Conservation (phyloP, 805 yeast genomes). For the Zygoascus flipseniorum region DNA sequence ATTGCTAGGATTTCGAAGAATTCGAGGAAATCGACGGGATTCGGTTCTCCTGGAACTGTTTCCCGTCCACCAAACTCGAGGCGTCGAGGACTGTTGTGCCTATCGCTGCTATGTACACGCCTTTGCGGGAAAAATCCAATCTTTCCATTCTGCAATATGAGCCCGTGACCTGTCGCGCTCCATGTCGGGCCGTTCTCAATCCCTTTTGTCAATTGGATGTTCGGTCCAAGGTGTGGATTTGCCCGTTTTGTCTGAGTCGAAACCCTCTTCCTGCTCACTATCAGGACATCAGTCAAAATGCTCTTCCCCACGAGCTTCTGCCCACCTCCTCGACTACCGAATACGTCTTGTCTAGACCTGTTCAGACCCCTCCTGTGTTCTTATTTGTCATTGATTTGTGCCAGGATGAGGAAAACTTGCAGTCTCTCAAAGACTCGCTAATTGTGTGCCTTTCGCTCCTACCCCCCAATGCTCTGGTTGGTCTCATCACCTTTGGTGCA, state of each 20-base stretch:
- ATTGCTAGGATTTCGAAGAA: conserved; percentile 45
- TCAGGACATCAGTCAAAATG: conserved; percentile 67
- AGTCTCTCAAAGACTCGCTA: conserved; percentile 74
- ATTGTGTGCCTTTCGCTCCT: conserved; percentile 66
- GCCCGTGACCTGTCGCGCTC: conserved; percentile 71
- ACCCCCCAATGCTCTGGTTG: conserved; percentile 85
- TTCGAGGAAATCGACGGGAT: conserved; percentile 56
- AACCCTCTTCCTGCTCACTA: conserved; percentile 83
- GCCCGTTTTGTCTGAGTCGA: conserved; percentile 73
- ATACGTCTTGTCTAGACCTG: conserved; percentile 78
- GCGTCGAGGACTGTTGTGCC: conserved; percentile 91
- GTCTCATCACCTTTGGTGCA: conserved; percentile 82
- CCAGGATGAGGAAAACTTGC: conserved; percentile 79
- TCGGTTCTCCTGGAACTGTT: conserved; percentile 74
- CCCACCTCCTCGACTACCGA: conserved; percentile 70
- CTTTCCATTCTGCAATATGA: conserved; percentile 75
- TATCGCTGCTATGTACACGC: conserved; percentile 91
- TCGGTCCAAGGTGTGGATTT: conserved; percentile 70
- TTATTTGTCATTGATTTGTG: conserved; percentile 80
- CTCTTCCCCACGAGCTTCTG: conserved; percentile 72
- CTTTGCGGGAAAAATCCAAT: conserved; percentile 70
- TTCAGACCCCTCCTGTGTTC: conserved; percentile 77
- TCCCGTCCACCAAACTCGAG: conserved; percentile 83
- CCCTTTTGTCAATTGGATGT: conserved; percentile 71
- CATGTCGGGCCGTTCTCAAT: conserved; percentile 79